phyloP scores from a whole-genome alignment of 2,329 filamentous ascomycete species.

The Penicillium palitans region DNA sequence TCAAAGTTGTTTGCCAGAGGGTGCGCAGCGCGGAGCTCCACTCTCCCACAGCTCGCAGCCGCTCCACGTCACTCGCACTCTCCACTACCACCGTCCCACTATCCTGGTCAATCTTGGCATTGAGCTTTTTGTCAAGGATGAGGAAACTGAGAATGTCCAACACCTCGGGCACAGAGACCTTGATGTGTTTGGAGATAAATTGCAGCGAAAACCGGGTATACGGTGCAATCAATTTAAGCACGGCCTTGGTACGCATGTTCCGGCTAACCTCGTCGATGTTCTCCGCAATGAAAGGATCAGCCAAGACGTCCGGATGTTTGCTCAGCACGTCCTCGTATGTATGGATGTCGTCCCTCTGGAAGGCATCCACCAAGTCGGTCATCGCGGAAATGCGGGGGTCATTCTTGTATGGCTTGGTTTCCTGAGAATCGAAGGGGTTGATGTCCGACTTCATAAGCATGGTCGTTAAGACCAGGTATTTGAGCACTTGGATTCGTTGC shows the following conservation, averaged over 20 bases:
- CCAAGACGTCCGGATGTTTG: slow-evolving; percentile 82
- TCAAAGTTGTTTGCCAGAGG: slow-evolving; percentile 71
- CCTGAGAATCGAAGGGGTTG: slow-evolving; percentile 97
- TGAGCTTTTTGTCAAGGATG: slow-evolving; percentile 84
- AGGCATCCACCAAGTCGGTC: slow-evolving; percentile 95
- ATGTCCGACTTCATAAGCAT: slow-evolving; percentile 99
- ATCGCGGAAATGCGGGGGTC: slow-evolving; percentile 94
- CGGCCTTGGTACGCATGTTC: slow-evolving; percentile 95
- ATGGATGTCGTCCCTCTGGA: slow-evolving; percentile 92
- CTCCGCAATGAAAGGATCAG: slow-evolving; percentile 94
- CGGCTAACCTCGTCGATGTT: slow-evolving; percentile 99
- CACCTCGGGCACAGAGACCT: slow-evolving; percentile 81
- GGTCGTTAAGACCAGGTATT: slow-evolving; percentile 92
- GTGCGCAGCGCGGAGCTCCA: slow-evolving; percentile 70
- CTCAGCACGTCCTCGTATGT: slow-evolving; percentile 85
- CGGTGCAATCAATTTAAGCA: slow-evolving; percentile 88
- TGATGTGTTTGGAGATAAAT: slow-evolving; percentile 85
- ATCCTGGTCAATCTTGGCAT: slow-evolving; percentile 86
- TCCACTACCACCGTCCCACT: slow-evolving; percentile 79
- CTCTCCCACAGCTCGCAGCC: slow-evolving; percentile 69
- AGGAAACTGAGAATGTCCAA: slow-evolving; percentile 95
- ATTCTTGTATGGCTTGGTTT: slow-evolving; percentile 97
- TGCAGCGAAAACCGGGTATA: slow-evolving; percentile 88
- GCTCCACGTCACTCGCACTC: slow-evolving; percentile 66
- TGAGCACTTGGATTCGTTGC: slow-evolving; percentile 94